Base-by-base conservation (phyloP, 2,329 filamentous ascomycete species). In the Diaporthe helianthi region DNA sequence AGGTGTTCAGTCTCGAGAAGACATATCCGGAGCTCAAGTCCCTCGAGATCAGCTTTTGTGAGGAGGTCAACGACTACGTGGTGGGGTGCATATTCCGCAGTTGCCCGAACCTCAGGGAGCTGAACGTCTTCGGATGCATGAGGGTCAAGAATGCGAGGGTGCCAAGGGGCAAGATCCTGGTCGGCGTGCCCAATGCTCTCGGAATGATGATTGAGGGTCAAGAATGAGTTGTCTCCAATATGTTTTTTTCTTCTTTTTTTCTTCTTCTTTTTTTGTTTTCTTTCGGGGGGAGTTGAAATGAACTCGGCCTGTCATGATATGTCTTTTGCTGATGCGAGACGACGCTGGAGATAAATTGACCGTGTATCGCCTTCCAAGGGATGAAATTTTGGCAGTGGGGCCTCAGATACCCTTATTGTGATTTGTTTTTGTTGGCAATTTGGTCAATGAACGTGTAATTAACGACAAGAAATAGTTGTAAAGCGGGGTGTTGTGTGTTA, bases 31-130 rank as follows among this genome's bases (percentile, higher is more conserved):
- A 88, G 13, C 83, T 98, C 41, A 82, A 83, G 71, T 87, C 91
- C 69, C 82, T 97, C 52, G 93, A 97, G 77, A 83, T 96, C 52
- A 92, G 90, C 65, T 97, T 97, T 78, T 91, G 89, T 73, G 88
- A 89, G 68, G 82, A 87, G 36, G 86, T 92, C 6, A 89, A 89
- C 22, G 90, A 92, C 73, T 85, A 87, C 65, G 81, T 92, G 1
- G 81, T 92, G 4, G 87, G 87, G 0, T 83, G 81, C 69, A 87
- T 92, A 68, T 92, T 92, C 79, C 83, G 86, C 24, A 81, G 83
- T 61, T 92, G 90, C 72, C 90, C 90, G 0, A 86, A 82, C 41
- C 78, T 91, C 69, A 83, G 83, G 72, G 84, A 86, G 74, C 77
- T 90, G 58, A 88, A 88, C 58, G 86, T 90, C 0, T 90, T 90